Evolutionary conservation across 2,329 filamentous ascomycete genomes (phyloP).

Genomic region (Colletotrichum brevisporum): DNA sequence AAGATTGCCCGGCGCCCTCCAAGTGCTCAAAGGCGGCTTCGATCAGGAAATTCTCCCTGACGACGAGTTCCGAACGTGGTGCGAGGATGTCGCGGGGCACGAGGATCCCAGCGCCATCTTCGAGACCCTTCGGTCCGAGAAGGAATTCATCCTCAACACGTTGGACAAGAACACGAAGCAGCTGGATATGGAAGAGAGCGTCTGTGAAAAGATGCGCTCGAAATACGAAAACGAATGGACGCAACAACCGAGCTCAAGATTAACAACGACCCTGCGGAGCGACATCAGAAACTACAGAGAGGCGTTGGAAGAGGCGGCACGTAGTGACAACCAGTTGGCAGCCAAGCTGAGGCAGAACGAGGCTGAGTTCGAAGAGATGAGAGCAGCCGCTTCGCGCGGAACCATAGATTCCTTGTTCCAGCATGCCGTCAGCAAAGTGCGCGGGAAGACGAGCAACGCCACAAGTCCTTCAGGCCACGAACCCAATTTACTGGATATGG

Average conservation of each 20-base stretch:
- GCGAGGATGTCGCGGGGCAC: slow-evolving; percentile 90
- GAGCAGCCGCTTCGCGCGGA: slow-evolving; percentile 86
- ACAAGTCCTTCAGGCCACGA: slow-evolving; percentile 74
- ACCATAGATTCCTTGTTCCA: slow-evolving; percentile 93
- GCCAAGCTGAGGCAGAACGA: slow-evolving; percentile 89
- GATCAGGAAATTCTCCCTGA: slow-evolving; percentile 91
- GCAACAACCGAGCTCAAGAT: slow-evolving; percentile 91
- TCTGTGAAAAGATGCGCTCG: slow-evolving; percentile 99
- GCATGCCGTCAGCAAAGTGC: slow-evolving; percentile 84
- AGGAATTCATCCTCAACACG: slow-evolving; percentile 78
- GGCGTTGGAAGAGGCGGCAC: slow-evolving; percentile 89
- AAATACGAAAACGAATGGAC: slow-evolving; percentile 98
- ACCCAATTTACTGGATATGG: slow-evolving; percentile 88
- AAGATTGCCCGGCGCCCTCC: slow-evolving; percentile 88
- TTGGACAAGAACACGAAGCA: slow-evolving; percentile 89
- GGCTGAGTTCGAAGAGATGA: slow-evolving; percentile 94
- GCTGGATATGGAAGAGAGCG: slow-evolving; percentile 95
- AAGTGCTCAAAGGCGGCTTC: slow-evolving; percentile 92
- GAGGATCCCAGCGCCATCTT: slow-evolving; percentile 85
- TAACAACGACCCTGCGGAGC: slow-evolving; percentile 88
- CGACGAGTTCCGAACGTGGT: slow-evolving; percentile 94
- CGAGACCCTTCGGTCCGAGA: slow-evolving; percentile 82
- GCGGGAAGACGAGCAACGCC: slow-evolving; percentile 73
- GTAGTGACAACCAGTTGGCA: slow-evolving; percentile 87
- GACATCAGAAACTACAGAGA: slow-evolving; percentile 91